Evolutionary conservation across 2,329 filamentous ascomycete species (phyloP).

Genomic region (Purpureocillium lavendulum): DNA sequence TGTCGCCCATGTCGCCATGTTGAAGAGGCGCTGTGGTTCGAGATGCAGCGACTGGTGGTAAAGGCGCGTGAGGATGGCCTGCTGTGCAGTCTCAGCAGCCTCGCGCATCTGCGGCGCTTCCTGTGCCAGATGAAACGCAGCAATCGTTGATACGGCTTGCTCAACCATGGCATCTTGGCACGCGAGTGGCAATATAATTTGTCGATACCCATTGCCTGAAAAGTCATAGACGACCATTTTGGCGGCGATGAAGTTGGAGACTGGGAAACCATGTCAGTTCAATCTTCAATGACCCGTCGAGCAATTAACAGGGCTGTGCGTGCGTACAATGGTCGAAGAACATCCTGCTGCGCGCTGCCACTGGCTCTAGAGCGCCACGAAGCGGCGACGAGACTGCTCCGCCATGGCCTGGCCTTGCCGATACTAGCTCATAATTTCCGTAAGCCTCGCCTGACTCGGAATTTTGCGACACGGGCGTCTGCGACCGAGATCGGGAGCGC

Average conservation of each 20-base stretch:
- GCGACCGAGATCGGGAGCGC: no score
- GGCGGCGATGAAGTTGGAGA: constrained; percentile 26
- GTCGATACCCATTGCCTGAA: constrained; percentile 26
- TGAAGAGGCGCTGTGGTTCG: constrained; percentile 22
- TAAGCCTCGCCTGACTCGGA: no score
- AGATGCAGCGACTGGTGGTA: constrained; percentile 19
- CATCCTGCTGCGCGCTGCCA: constrained; percentile 20
- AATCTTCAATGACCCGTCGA: no score
- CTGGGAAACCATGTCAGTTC: constrained; percentile 9
- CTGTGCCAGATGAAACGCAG: constrained; percentile 27
- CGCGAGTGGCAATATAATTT: constrained; percentile 29
- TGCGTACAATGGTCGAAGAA: constrained; percentile 26
- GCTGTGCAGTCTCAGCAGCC: constrained; percentile 23
- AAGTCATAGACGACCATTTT: constrained; percentile 30
- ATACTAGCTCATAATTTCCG: no score
- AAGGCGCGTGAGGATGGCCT: constrained; percentile 25
- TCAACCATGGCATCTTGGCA: constrained; percentile 24
- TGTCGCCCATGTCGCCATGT: constrained; percentile 25
- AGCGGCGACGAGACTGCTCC: constrained; percentile 3
- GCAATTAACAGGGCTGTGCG: no score
- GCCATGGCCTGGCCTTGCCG: no score
- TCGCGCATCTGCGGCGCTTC: constrained; percentile 18
- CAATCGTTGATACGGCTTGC: constrained; percentile 27
- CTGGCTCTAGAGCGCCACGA: constrained; percentile 15
- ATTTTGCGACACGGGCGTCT: no score